Conservation (phyloP, 2,329 filamentous ascomycete genomes). For the Fragosphaeria purpurea region DNA sequence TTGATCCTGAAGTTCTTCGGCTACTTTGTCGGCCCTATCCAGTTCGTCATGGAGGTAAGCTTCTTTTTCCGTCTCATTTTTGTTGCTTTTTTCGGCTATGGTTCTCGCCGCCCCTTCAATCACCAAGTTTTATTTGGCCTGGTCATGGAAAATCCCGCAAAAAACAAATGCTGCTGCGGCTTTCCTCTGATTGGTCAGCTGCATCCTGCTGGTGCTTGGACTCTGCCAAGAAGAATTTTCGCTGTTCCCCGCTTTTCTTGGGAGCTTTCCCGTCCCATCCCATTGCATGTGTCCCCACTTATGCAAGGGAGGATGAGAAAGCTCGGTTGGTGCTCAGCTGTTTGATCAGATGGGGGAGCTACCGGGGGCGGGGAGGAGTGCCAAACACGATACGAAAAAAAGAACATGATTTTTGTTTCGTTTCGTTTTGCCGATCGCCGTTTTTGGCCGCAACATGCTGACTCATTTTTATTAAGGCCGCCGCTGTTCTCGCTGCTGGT, state of each 20-base stretch:
- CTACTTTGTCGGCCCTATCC: slow-evolving; percentile 82
- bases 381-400: not conserved
- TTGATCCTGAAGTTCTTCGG: slow-evolving; percentile 69
- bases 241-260: slow-evolving; percentile 1
- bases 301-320: not conserved
- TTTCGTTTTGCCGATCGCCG: slow-evolving; percentile 14
- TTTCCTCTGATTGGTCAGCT: slow-evolving; percentile 5
- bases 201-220: not conserved
- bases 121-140: not conserved
- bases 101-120: no score
- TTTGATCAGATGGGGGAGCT: no score
- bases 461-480: slow-evolving; percentile 36
- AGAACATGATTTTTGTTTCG: slow-evolving; percentile 4
- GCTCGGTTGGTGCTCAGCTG: not conserved
- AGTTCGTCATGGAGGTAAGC: slow-evolving; percentile 85
- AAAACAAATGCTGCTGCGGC: not conserved
- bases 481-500: slow-evolving; percentile 71
- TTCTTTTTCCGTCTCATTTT: slow-evolving; percentile 2
- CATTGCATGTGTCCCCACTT: not conserved
- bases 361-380: no score
- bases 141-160: slow-evolving; percentile 10
- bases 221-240: slow-evolving; percentile 2
- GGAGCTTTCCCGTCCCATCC: not conserved
- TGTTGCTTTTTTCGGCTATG: not conserved
- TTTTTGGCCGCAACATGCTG: not conserved